Percentiles rank a stretch among this genome's conserved stretches.
Conservation (phyloP, 225 moss, liverwort and hornwort genomes). For the Physcomitrium patens region DNA sequence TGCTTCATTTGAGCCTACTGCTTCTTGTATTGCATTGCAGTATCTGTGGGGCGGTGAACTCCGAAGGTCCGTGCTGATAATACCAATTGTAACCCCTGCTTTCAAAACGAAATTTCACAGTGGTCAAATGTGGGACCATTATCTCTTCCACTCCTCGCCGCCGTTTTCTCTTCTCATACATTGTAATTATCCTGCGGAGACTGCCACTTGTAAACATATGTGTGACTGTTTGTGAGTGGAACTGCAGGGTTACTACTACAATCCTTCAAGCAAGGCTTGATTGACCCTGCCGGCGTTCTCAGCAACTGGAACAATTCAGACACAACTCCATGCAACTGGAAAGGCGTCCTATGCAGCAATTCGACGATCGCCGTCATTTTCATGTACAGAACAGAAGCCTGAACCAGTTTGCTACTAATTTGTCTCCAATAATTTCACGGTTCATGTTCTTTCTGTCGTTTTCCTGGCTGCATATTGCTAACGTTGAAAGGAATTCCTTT, state of each 20-base stretch:
- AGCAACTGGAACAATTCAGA: constrained; percentile 38
- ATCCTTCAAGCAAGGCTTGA: constrained; percentile 34
- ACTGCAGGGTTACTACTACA: constrained; percentile 36
- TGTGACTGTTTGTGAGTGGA: not conserved
- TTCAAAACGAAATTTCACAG: too few species aligned
- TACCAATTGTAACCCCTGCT: too few species aligned
- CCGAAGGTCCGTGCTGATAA: constrained; percentile 34
- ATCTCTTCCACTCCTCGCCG: too few species aligned
- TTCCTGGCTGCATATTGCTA: not conserved
- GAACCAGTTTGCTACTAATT: not conserved
- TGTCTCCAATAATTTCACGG: not conserved
- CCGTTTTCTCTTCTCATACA: too few species aligned
- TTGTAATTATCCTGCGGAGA: too few species aligned
- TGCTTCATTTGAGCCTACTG: constrained; percentile 2
- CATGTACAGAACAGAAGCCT: constrained; percentile 15
- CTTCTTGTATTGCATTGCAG: constrained; percentile 10
- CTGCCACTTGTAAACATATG: too few species aligned
- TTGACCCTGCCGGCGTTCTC: constrained; percentile 27
- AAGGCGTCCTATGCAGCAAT: constrained; percentile 36
- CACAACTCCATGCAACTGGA: constrained; percentile 44
- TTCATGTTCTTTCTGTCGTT: not conserved
- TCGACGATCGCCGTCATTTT: constrained; percentile 29
- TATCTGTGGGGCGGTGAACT: constrained; percentile 29
- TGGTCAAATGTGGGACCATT: too few species aligned
- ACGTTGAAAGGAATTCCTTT: too few species aligned